A percentile compares a stretch with the other conserved stretches of the same genome.
Conservation (phyloP, 78 protist genomes). For the Dictyostelium brefeldianum region DNA sequence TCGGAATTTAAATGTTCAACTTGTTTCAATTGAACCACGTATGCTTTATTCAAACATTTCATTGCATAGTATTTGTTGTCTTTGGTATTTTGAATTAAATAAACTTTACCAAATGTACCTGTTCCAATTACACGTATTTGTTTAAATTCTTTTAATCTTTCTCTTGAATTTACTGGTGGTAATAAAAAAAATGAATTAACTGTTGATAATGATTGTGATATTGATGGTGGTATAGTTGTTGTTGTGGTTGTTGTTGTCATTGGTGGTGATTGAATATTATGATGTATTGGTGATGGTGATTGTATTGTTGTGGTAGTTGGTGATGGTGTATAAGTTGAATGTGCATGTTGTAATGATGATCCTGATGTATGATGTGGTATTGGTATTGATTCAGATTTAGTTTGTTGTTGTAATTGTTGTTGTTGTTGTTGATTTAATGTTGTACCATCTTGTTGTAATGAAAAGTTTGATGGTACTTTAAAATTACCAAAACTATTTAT, state of each 20-base stretch:
- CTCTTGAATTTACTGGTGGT: conserved; percentile 49
- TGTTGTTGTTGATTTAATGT: conserved; percentile 9
- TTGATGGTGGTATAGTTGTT: neutral
- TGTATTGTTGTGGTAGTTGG: neutral
- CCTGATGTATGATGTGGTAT: neutral
- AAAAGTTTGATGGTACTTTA: neutral
- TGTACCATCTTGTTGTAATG: neutral
- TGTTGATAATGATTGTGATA: conserved; percentile 44
- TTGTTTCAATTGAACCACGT: conserved; percentile 85
- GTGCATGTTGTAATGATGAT: conserved; percentile 8
- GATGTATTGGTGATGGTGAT: neutral
- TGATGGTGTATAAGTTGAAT: conserved; percentile 19
- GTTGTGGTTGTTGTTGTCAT: conserved; percentile 1
- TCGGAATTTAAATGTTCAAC: conserved; percentile 89
- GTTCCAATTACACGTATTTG: conserved; percentile 89
- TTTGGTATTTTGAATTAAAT: conserved; percentile 57
- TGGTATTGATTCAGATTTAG: neutral
- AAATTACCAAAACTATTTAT: conserved; percentile 61
- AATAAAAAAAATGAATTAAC: conserved; percentile 36
- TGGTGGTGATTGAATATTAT: neutral
- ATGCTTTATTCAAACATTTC: conserved; percentile 91
- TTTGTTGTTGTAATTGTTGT: conserved; percentile 1
- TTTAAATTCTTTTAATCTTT: conserved; percentile 90
- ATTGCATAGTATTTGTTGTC: conserved; percentile 70
- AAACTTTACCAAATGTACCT: conserved; percentile 94